These are phyloP conservation scores for Aspergillus flavus DNA, from an alignment of 2,329 filamentous ascomycete species.

Conservation along the genomic window DNA sequence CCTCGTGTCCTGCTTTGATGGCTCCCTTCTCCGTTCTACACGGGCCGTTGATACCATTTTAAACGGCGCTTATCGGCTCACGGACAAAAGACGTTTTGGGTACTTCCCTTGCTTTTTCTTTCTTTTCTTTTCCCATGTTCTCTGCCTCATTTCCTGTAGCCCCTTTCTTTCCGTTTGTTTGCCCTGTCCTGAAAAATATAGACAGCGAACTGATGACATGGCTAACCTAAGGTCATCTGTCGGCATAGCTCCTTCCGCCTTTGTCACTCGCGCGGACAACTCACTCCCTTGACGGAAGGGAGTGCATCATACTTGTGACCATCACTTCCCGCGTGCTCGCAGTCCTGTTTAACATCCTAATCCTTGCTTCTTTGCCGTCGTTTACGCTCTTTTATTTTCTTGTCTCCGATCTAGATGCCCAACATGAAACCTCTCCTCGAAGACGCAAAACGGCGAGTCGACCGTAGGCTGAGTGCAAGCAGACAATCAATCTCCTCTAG, in stretches of 20 bases:
- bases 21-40: constrained; percentile 4
- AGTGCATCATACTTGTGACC: constrained; percentile 8
- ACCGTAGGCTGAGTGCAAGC: constrained; percentile 44
- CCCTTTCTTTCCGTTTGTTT: constrained; percentile 4
- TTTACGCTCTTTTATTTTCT: constrained; percentile 5
- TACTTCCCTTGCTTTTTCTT: constrained; percentile 8
- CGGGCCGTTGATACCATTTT: constrained; percentile 6
- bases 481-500: constrained; percentile 47
- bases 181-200: not conserved
- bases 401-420: constrained; percentile 4
- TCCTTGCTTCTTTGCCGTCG: not conserved
- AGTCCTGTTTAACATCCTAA: not conserved
- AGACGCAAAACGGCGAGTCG: constrained; percentile 45
- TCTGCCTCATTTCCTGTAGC: not conserved
- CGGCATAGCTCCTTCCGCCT: constrained; percentile 5
- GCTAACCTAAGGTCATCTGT: constrained; percentile 19
- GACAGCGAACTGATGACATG: not conserved
- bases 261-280: constrained; percentile 16
- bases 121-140: not conserved
- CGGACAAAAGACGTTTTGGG: constrained; percentile 9
- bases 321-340: constrained; percentile 14
- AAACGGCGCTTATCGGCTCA: constrained; percentile 16
- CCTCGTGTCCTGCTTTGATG: constrained; percentile 14
- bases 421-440: constrained; percentile 42
- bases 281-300: constrained; percentile 11